Base-by-base conservation (phyloP, 768 basidiomycete genomes). In the Asterophora parasitica region DNA sequence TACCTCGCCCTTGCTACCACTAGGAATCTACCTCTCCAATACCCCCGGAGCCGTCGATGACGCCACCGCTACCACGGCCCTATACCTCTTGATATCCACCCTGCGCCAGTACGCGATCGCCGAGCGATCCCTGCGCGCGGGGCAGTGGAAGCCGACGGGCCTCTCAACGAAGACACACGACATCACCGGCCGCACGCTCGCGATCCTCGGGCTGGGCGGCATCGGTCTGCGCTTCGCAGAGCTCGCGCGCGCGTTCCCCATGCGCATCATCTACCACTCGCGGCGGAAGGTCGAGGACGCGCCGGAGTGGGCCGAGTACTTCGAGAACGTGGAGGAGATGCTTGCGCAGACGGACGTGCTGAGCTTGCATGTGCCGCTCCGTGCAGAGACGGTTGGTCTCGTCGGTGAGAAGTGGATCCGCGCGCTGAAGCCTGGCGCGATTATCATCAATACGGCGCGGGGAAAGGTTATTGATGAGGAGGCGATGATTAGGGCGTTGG, bases 31-130 rank as follows among this genome's bases (percentile, higher is more conserved):
- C 30, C 79, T 94, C 16, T 92, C 92, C 7, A 92, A 94, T 61
- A 94, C 92, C 1, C 92, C 92, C 0, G 82, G 85, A 11, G 89
- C 90, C 3, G 92, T 95, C 41, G 83, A 94, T 65, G 89, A 93
- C 53, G 91, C 85, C 8, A 93, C 92, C 1, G 93, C 92, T 0
- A 93, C 91, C 0, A 90, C 89, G 0, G 91, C 87, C 0, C 68
- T 93, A 27, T 92, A 86, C 63, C 80, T 95, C 42, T 64, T 94
- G 53, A 77, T 94, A 56, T 85, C 89, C 16, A 77, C 84, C 31
- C 62, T 89, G 37, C 82, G 89, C 35, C 83, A 88, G 52, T 93
- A 78, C 62, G 76, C 86, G 8, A 62, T 74, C 39, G 77, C 77
- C 3, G 89, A 92, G 62, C 68, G 74, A 37, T 76, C 74, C 42